Evolutionary conservation across 179 eudicot species (phyloP), one percentile per base, ranked within the genome.

Genomic region (Silene vulgaris): DNA sequence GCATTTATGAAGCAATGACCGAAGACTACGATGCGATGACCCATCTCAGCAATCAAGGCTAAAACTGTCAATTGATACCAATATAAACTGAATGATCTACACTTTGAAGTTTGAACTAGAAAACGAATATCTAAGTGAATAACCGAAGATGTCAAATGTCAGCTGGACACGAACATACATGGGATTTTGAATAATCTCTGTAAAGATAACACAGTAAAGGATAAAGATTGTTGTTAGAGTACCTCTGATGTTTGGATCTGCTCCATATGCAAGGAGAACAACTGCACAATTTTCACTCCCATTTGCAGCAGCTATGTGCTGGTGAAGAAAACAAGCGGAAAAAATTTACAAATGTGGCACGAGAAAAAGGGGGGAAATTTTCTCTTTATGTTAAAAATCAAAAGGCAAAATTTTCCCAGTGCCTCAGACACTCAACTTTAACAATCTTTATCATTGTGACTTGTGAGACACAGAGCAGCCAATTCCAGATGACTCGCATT

Each of bases 241-340:
- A 91, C 97, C 97, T 88, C 68, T 82, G 67, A 61, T 76, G 72
- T 90, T 91, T 32, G 97, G 92, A 79, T 91, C 85, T 75, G 97
- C 95, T 61, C 90, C 92, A 85, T 78, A 78, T 50, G 86, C 90
- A 17, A 91, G 80, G 19, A 91, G 95, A 37, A 87, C 75, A 57
- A 72, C 74, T 26, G 84, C 90, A 78, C 95, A 90, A 52, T 65
- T 87, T 72, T 84, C 69, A 35, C 69, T 80, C 78, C 97, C 97
- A 52, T 77, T 82, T 65, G 92, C 84, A 65, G 92, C 90, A 32
- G 92, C 86, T 82, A 86, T 64, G 72, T 89, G 92, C 97, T 91
- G 90, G 54, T 21, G 32, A 74, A 4, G 35, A 29, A 73, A 20
- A 13, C 13, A 73, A 60, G 56, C 5, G 6, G 3, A 71, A 6